These are phyloP conservation scores for Cyberlindnera euphorbiiphila DNA, from an alignment of 805 yeast genomes.

Conservation along the genomic window DNA sequence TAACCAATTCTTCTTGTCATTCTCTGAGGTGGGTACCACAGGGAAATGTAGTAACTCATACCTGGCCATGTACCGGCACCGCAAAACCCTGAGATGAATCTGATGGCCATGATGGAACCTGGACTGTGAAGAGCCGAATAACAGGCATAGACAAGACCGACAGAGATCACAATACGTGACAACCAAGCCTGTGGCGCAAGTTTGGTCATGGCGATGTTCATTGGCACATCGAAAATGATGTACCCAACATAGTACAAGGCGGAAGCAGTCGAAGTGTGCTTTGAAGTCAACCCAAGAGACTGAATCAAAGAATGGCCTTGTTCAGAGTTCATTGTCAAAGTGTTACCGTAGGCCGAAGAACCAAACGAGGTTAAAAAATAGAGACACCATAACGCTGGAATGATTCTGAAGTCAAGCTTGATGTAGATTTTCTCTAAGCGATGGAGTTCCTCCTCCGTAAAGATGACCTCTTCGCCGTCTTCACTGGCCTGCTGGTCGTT, in stretches of 20 bases:
- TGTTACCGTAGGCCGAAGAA: constrained; percentile 67
- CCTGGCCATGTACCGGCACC: constrained; percentile 94
- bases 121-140: constrained; percentile 56
- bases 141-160: constrained; percentile 76
- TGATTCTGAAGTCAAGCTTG: constrained; percentile 63
- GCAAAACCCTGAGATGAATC: constrained; percentile 70
- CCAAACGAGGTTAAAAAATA: constrained; percentile 81
- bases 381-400: constrained; percentile 78
- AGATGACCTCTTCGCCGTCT: constrained; percentile 5
- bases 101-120: constrained; percentile 62
- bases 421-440: constrained; percentile 53
- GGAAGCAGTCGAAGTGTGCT: constrained; percentile 67
- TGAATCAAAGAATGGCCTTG: constrained; percentile 58
- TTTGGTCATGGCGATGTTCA: constrained; percentile 81
- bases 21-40: constrained; percentile 82
- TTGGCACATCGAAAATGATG: constrained; percentile 82
- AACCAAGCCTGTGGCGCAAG: constrained; percentile 85
- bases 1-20: constrained; percentile 79
- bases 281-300: constrained; percentile 46
- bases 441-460: constrained; percentile 29
- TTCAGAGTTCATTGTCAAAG: constrained; percentile 72
- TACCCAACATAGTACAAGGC: constrained; percentile 82
- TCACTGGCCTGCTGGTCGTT: constrained; percentile 7
- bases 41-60: constrained; percentile 72
- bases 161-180: constrained; percentile 68